These are phyloP conservation scores for Verticillium nonalfalfae DNA, from an alignment of 2,329 filamentous ascomycete species.

Conservation along the genomic window DNA sequence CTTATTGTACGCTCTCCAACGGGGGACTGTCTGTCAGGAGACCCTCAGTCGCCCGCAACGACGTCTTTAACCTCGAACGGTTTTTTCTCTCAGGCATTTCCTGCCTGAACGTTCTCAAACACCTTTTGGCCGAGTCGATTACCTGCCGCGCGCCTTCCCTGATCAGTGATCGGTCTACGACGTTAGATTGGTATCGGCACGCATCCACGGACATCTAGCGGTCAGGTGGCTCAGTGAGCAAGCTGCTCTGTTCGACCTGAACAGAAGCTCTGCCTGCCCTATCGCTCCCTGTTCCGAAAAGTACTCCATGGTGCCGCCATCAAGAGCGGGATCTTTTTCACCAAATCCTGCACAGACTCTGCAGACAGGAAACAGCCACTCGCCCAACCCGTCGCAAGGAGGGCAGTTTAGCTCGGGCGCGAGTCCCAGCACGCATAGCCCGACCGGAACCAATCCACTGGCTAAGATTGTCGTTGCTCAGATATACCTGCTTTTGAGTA, in stretches of 20 bases:
- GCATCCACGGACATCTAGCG: background rate
- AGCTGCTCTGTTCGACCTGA: conserved; percentile 7
- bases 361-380: conserved; percentile 50
- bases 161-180: background rate
- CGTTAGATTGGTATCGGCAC: background rate
- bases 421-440: conserved; percentile 56
- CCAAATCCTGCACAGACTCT: conserved; percentile 53
- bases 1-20: background rate
- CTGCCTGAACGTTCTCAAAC: background rate
- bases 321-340: conserved; percentile 59
- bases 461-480: conserved; percentile 94
- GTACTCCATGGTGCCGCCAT: conserved; percentile 49
- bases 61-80: background rate
- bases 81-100: background rate
- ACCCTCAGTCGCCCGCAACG: background rate
- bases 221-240: conserved; percentile 1
- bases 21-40: background rate
- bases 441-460: conserved; percentile 60
- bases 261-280: conserved; percentile 8
- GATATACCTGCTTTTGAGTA: conserved; percentile 88
- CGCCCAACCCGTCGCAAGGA: conserved; percentile 50
- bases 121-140: background rate
- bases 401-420: conserved; percentile 53
- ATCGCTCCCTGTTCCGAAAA: conserved; percentile 3
- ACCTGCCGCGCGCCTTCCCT: background rate